Base-by-base conservation (phyloP, 1,284 basidiomycete genomes). In the Tylopilus orsonianus region DNA sequence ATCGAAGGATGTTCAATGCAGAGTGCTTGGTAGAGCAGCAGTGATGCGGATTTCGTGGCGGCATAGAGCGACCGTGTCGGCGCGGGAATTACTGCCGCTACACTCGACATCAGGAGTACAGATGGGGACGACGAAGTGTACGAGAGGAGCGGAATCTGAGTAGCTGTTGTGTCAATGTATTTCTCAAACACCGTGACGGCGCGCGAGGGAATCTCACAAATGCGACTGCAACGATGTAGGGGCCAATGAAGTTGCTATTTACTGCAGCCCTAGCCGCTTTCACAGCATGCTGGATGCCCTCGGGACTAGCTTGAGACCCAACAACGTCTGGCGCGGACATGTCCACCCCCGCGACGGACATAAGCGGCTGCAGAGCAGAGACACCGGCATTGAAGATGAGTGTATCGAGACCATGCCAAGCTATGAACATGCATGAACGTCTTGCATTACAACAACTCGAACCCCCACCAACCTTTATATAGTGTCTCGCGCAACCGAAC, bases 11-110 rank as follows among this genome's bases (percentile, higher is more conserved):
- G 84, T 55, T 96, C 91, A 50, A 93, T 85, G 2, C 88, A 74
- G 24, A 93, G 77, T 5, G 87, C 74, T 66, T 90, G 84, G 67
- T 90, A 91, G 49, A 93, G 83, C 36, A 87, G 66, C 39, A 92
- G 77, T 2, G 87, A 87, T 0, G 90, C 87, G 2, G 87, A 75
- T 67, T 97, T 97, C 4, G 89, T 90, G 0, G 92, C 84, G 0
- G 81, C 83, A 66, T 97, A 97, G 23, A 97, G 70, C 0, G 88
- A 74, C 14, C 94, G 85, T 0, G 90, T 93, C 0, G 94, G 94
- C 0, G 93, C 84, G 0, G 93, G 89, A 22, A 94, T 80, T 8
- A 88, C 74, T 1, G 90, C 84, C 3, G 87, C 93, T 4, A 90
- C 75, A 7, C 87, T 91, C 8, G 90, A 92, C 32, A 96, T 71